A percentile compares a stretch with the other conserved stretches of the same genome.
Conservation (phyloP, 441 rosid genomes). For the Pelargonium cotyledonis region DNA sequence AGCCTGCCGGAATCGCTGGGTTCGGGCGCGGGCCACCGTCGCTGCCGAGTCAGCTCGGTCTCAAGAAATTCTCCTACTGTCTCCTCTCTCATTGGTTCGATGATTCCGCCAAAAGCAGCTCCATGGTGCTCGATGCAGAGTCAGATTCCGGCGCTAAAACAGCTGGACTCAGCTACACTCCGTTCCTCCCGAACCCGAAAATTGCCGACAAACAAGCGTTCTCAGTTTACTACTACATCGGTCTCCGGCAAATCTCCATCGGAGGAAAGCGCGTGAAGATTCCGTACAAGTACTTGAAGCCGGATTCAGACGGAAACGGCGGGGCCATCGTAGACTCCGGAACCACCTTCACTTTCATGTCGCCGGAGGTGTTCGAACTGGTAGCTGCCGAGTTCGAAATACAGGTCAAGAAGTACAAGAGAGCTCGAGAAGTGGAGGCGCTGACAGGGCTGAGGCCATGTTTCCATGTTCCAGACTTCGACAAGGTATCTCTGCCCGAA, state of each 20-base stretch:
- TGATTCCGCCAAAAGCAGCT: slow-evolving; percentile 26
- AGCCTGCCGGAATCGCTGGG: slow-evolving; percentile 53
- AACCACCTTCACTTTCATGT: slow-evolving; percentile 44
- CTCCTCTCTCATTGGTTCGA: slow-evolving; percentile 44
- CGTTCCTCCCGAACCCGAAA: slow-evolving; percentile 35
- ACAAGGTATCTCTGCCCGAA: slow-evolving; percentile 24
- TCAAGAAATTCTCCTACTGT: slow-evolving; percentile 41
- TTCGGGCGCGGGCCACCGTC: slow-evolving; percentile 45
- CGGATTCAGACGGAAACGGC: slow-evolving; percentile 38
- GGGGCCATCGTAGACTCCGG: slow-evolving; percentile 55
- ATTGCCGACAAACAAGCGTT: slow-evolving; percentile 12
- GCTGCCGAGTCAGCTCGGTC: slow-evolving; percentile 40
- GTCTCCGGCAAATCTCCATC: slow-evolving; percentile 36
- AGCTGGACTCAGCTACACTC: slow-evolving; percentile 29
- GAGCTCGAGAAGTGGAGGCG: slow-evolving; percentile 30
- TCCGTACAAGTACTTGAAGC: slow-evolving; percentile 24
- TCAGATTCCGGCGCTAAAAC: slow-evolving; percentile 26
- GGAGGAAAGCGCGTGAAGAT: slow-evolving; percentile 33
- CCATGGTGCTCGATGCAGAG: slow-evolving; percentile 30
- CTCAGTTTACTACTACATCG: slow-evolving; percentile 41
- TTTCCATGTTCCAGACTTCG: slow-evolving; percentile 19
- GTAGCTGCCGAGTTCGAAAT: slow-evolving; percentile 30
- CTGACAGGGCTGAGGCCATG: slow-evolving; percentile 41
- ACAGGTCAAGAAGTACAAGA: slow-evolving; percentile 24
- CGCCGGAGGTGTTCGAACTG: slow-evolving; percentile 27